Base-by-base conservation (phyloP, 2,329 filamentous ascomycete genomes). In the Rhinocladiella similis region DNA sequence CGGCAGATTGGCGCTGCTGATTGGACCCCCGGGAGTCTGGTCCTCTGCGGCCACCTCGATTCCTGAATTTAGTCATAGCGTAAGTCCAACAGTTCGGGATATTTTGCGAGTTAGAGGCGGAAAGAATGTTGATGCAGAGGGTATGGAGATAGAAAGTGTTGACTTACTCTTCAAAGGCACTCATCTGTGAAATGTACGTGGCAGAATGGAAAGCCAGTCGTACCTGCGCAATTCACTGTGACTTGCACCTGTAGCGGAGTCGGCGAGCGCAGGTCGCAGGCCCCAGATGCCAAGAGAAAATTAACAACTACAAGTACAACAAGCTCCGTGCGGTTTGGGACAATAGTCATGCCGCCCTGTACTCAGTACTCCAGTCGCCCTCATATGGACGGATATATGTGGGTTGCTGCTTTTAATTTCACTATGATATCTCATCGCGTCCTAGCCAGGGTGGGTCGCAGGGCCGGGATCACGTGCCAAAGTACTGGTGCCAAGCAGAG, bases 111-210 rank as follows among this genome's bases (percentile, higher is more conserved):
- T 33, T 12, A 16, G 38, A 41, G 12, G 38, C 12, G 38, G 38
- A 41, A 5, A 59, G 6, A 51, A 46, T 22, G 52, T 49, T 2
- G 7, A 63, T 14, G 57, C 62, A 1, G 14, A 35, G 0, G 61
- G 68, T 14, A n/a, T 72, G 7, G 41, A 65, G 14, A 68, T 52
- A 71, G 75, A 9, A 69, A 76, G 1, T 12, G 7, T 33, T 33
- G 29, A 59, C 59, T 59, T 57, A 62, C 59, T 62, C 59, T 57
- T 62, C 56, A 47, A 19, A n/a, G 56, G 46, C 7, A 51, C 50
- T 61, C 59, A 61, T 61, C 20, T 46, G 43, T 41, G 38, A 41
- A 41, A 41, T 33, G 50, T 50, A 50, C 49, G 49, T 22, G 43
- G 45, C 43, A 53, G 55, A 50, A 53, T 19, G 35, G 56, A 53